These are phyloP conservation scores for Aspergillus niger DNA, from an alignment of 2,329 filamentous ascomycete species.

Conservation along the genomic window DNA sequence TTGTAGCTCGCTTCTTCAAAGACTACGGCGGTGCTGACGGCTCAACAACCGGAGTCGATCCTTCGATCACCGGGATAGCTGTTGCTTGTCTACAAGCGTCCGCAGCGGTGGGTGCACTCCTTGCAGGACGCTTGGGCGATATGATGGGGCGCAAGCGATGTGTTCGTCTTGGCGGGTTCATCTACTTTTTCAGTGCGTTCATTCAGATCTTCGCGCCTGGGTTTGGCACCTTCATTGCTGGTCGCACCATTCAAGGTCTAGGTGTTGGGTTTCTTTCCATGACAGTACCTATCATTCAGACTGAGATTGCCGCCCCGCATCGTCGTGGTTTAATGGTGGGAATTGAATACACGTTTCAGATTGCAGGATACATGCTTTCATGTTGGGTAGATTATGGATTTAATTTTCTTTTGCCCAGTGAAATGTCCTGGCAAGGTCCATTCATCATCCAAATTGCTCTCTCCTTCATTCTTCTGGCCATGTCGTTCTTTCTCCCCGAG, in stretches of 20 bases:
- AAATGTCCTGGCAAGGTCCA: conserved; percentile 35
- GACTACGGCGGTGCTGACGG: conserved; percentile 43
- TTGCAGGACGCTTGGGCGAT: too few species aligned
- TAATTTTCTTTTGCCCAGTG: conserved; percentile 37
- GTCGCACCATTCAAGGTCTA: conserved; percentile 39
- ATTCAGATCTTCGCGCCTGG: conserved; percentile 41
- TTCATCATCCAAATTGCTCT: conserved; percentile 19
- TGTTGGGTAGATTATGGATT: conserved; percentile 45
- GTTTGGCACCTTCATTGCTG: conserved; percentile 37
- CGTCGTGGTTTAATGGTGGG: conserved; percentile 34
- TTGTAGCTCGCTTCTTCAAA: conserved; percentile 44
- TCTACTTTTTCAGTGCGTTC: conserved; percentile 42
- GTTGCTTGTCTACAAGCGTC: conserved; percentile 32
- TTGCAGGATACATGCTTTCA: conserved; percentile 44
- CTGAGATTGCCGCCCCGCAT: too few species aligned
- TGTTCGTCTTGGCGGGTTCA: conserved; percentile 39
- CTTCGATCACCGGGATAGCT: conserved; percentile 43
- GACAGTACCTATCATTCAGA: too few species aligned
- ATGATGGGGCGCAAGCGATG: conserved; percentile 42
- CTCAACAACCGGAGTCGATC: conserved; percentile 27
- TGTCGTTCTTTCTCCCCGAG: conserved; percentile 42
- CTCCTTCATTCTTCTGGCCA: conserved; percentile 11
- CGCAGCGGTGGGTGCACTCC: too few species aligned
- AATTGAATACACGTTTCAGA: conserved; percentile 42
- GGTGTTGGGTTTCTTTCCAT: conserved; percentile 28